Evolutionary conservation across 1,284 basidiomycete species (phyloP).

Genomic region (Moesziomyces globuligerus): DNA sequence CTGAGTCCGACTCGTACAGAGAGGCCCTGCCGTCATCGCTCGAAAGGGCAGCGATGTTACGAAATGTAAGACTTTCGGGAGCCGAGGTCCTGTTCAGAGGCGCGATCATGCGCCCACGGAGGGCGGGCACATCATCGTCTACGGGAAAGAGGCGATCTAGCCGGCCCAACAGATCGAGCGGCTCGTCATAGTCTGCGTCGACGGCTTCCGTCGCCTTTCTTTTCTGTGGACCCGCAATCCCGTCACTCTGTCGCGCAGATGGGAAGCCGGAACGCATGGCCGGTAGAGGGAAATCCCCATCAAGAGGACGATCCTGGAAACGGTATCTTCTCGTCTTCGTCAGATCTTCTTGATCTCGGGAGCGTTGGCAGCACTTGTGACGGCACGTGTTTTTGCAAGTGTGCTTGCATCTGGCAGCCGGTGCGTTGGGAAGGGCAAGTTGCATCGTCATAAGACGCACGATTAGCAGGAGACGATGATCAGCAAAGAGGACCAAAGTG

Average conservation of each 20-base stretch:
- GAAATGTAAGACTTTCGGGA: no score
- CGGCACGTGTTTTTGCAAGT: slow-evolving; percentile 59
- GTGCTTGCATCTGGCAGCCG: slow-evolving; percentile 39
- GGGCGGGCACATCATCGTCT: slow-evolving; percentile 1
- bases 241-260: neutral
- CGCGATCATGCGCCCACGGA: neutral
- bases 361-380: slow-evolving; percentile 60
- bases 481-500: neutral
- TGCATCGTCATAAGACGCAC: neutral
- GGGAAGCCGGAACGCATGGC: neutral
- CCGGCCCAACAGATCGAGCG: slow-evolving; percentile 29
- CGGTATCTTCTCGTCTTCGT: slow-evolving; percentile 9
- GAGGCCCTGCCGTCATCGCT: neutral
- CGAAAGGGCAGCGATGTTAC: neutral
- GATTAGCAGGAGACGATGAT: neutral
- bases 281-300: neutral
- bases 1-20: neutral
- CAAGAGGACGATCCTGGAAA: slow-evolving; percentile 11
- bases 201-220: slow-evolving; percentile 12
- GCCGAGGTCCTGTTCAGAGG: no score
- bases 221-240: neutral
- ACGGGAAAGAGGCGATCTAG: slow-evolving; percentile 19
- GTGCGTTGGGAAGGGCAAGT: neutral
- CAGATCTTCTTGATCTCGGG: slow-evolving; percentile 8
- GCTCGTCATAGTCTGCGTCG: slow-evolving; percentile 5